phyloP scores from a whole-genome alignment of 2,329 filamentous ascomycete species.

The Aspergillus sp. region DNA sequence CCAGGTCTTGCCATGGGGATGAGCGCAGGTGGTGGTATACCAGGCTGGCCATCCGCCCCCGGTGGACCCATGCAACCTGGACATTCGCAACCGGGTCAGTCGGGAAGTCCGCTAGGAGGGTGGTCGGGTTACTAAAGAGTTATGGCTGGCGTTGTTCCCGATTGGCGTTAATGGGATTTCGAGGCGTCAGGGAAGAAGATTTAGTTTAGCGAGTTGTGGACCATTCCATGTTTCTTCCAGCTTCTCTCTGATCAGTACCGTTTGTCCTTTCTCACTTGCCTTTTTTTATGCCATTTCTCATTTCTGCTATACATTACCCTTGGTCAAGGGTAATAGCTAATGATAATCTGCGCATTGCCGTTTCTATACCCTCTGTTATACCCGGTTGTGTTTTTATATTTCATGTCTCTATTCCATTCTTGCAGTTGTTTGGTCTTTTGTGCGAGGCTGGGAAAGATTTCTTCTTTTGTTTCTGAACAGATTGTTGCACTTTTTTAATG shows the following conservation, averaged over 20 bases:
- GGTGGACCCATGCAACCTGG: conserved; percentile 32
- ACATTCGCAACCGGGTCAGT: conserved; percentile 34
- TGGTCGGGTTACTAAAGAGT: conserved; percentile 33
- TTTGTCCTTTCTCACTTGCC: conserved; percentile 6
- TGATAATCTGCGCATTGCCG: conserved; percentile 25
- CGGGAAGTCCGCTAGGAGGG: conserved; percentile 31
- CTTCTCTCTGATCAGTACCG: not conserved
- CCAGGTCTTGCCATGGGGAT: conserved; percentile 32
- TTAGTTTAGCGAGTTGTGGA: not conserved
- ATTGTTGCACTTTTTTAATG: conserved; percentile 1
- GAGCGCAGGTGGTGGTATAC: conserved; percentile 28
- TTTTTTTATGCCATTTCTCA: conserved; percentile 1
- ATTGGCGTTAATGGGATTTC: conserved; percentile 1
- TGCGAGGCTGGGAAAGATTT: too few species aligned
- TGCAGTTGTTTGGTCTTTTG: conserved; percentile 5
- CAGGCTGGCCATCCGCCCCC: conserved; percentile 32
- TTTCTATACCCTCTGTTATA: conserved; percentile 34
- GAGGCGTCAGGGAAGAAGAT: not conserved
- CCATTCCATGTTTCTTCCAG: too few species aligned
- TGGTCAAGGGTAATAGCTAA: conserved; percentile 17
- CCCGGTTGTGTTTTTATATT: conserved; percentile 17
- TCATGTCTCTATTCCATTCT: conserved; percentile 8
- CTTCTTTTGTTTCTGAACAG: not conserved
- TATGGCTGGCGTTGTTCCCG: conserved; percentile 16
- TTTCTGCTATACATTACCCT: conserved; percentile 12